Percentiles rank a stretch among this genome's conserved stretches.
These are phyloP conservation scores for Leishmania martiniquensis DNA, from an alignment of 208 protist genomes.

Conservation along the genomic window DNA sequence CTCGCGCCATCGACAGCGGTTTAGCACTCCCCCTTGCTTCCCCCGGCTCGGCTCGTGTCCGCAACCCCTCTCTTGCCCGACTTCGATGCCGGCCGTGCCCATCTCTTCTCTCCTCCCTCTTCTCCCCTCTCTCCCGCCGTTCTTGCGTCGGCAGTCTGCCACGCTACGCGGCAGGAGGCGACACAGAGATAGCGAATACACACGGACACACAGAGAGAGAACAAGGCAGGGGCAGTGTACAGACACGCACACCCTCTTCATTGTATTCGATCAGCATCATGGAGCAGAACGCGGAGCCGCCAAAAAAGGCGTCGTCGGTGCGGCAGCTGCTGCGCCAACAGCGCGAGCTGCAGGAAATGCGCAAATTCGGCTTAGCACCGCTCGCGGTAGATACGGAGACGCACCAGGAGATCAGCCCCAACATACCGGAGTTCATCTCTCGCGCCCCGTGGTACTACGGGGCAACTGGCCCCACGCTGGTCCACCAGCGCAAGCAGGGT, in stretches of 20 bases:
- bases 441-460: slow-evolving; percentile 97
- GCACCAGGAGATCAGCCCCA: slow-evolving; percentile 96
- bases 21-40: neutral
- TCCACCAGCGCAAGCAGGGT: slow-evolving; percentile 84
- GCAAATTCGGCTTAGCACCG: slow-evolving; percentile 84
- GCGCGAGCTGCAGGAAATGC: slow-evolving; percentile 88
- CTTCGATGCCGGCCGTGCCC: neutral
- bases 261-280: neutral
- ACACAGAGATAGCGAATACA: neutral
- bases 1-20: neutral
- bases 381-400: slow-evolving; percentile 81
- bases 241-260: neutral
- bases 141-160: neutral
- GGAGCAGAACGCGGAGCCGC: slow-evolving; percentile 10
- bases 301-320: slow-evolving; percentile 34
- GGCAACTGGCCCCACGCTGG: slow-evolving; percentile 75
- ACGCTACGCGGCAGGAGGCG: neutral
- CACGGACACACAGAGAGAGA: neutral
- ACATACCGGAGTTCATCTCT: slow-evolving; percentile 98
- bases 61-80: neutral
- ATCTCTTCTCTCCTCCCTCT: neutral
- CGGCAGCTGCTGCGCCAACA: slow-evolving; percentile 77
- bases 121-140: neutral
- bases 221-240: neutral
- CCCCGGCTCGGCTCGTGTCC: no score